Percentiles rank a stretch among this genome's conserved stretches.
Evolutionary conservation across 1,139 yeast species (phyloP).

Genomic region (Saccharomyces hybrid): DNA sequence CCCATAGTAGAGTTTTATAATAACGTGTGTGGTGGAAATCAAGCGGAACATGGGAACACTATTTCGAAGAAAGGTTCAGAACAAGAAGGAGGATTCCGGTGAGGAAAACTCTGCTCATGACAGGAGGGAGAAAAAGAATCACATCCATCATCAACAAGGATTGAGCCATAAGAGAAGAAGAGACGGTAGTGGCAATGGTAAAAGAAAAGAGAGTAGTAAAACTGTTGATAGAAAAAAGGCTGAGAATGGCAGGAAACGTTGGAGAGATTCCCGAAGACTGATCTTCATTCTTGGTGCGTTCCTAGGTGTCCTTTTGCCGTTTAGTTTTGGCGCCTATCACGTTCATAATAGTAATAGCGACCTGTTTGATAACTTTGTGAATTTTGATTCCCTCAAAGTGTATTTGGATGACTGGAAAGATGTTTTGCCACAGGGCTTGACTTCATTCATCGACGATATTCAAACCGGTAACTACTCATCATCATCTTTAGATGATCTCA

Average conservation of each 20-base stretch:
- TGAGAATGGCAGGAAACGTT: slow-evolving; percentile 12
- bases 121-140: neutral
- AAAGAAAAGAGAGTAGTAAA: slow-evolving; percentile 3
- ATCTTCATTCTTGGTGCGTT: slow-evolving; percentile 53
- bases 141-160: neutral
- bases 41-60: neutral
- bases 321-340: slow-evolving; percentile 45
- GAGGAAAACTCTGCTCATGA: neutral
- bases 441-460: slow-evolving; percentile 52
- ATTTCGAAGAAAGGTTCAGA: neutral
- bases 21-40: neutral
- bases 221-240: neutral
- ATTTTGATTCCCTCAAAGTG: slow-evolving; percentile 44
- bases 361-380: slow-evolving; percentile 45
- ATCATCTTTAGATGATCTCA: slow-evolving; percentile 39
- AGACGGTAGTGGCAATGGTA: neutral
- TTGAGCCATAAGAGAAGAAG: slow-evolving; percentile 1
- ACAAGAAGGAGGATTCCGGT: neutral
- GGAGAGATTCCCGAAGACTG: slow-evolving; percentile 33
- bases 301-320: slow-evolving; percentile 59
- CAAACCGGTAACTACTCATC: slow-evolving; percentile 30
- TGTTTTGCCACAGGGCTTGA: slow-evolving; percentile 57
- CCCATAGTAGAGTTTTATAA: neutral
- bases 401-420: slow-evolving; percentile 61
- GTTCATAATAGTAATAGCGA: slow-evolving; percentile 24